phyloP scores from a whole-genome alignment of 2,329 filamentous ascomycete species.

The Talaromyces pinophilus region DNA sequence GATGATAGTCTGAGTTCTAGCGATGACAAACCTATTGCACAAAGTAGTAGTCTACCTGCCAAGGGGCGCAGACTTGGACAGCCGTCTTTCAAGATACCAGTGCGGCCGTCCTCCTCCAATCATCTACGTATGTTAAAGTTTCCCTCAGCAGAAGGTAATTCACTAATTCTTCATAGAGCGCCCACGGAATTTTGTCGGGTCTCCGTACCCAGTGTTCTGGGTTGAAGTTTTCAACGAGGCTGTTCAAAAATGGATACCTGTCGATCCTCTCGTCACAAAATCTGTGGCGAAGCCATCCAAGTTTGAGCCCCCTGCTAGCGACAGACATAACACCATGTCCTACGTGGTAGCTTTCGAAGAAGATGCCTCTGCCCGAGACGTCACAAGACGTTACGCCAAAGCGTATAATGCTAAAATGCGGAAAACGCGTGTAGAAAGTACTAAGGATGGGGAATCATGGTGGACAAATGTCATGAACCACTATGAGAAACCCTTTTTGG shows the following conservation, averaged over 20 bases:
- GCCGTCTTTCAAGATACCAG: constrained; percentile 35
- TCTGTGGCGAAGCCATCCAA: constrained; percentile 73
- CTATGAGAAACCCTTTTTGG: constrained; percentile 47
- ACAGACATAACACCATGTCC: constrained; percentile 71
- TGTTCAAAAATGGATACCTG: constrained; percentile 86
- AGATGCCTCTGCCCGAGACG: constrained; percentile 75
- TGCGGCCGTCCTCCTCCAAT: constrained; percentile 24
- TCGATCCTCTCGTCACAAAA: constrained; percentile 80
- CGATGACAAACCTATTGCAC: constrained; percentile 29
- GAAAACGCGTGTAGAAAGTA: constrained; percentile 73
- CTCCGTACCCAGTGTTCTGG: constrained; percentile 85
- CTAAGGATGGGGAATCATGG: constrained; percentile 58
- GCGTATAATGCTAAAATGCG: constrained; percentile 89
- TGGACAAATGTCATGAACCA: constrained; percentile 50
- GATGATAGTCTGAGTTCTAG: constrained; percentile 37
- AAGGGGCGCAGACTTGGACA: constrained; percentile 38
- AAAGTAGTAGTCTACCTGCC: constrained; percentile 23
- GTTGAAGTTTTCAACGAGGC: constrained; percentile 85
- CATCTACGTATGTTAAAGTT: constrained; percentile 28
- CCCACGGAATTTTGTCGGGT: constrained; percentile 38
- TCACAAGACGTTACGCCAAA: constrained; percentile 84
- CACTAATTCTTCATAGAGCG: constrained; percentile 24
- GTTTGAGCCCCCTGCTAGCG: constrained; percentile 80
- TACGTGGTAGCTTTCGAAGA: constrained; percentile 87
- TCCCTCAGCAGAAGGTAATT: not conserved